phyloP scores from a whole-genome alignment of 2,329 filamentous ascomycete genomes.

The Thermomyces lanuginosus region DNA sequence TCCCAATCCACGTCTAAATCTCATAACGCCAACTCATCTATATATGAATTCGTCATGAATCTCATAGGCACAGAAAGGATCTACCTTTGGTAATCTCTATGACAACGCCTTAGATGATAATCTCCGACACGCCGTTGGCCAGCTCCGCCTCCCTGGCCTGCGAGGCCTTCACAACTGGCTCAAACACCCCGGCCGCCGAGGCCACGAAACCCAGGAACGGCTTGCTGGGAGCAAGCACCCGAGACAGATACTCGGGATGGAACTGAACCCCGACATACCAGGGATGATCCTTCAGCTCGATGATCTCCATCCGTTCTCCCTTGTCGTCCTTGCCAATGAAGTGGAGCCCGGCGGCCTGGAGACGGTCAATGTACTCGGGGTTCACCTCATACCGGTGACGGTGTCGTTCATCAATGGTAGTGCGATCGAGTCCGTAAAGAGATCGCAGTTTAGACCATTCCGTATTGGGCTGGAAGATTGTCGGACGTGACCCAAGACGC shows the following conservation, averaged over 20 bases:
- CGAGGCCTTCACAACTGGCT: too few species aligned
- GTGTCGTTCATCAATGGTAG: conserved; percentile 54
- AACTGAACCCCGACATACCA: conserved; percentile 79
- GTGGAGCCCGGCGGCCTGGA: conserved; percentile 52
- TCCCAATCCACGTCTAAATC: too few species aligned
- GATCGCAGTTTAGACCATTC: conserved; percentile 66
- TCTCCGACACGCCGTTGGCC: neutral
- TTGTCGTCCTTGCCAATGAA: conserved; percentile 69
- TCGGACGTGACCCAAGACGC: conserved; percentile 61
- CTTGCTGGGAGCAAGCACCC: conserved; percentile 56
- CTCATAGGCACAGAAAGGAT: too few species aligned
- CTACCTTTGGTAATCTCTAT: too few species aligned
- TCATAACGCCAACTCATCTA: too few species aligned
- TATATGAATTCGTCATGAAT: too few species aligned
- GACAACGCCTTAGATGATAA: neutral
- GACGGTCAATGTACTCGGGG: conserved; percentile 52
- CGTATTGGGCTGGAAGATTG: conserved; percentile 55
- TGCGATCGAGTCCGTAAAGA: conserved; percentile 45
- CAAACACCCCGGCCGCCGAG: too few species aligned
- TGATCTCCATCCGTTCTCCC: conserved; percentile 64
- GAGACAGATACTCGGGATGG: conserved; percentile 64
- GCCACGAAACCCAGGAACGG: conserved; percentile 77
- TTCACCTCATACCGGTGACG: conserved; percentile 87
- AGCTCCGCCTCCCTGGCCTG: neutral
- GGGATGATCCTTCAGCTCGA: conserved; percentile 69